Evolutionary conservation across 2,329 filamentous ascomycete genomes (phyloP).

Genomic region (Aspergillus sp.): DNA sequence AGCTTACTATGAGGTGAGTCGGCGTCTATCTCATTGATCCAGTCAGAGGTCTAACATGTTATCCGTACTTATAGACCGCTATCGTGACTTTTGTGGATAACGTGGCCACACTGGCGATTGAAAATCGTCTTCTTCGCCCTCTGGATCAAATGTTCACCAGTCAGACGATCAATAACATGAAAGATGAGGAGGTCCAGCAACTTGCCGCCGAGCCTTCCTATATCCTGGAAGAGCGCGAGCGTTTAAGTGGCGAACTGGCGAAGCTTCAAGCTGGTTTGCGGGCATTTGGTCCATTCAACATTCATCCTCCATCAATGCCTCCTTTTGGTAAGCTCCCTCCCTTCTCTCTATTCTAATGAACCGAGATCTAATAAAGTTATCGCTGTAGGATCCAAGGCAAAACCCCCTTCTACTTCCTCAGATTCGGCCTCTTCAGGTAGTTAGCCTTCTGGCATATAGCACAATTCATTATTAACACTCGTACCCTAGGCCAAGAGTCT

Average conservation of each 20-base stretch:
- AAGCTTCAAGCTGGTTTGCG: slow-evolving; percentile 14
- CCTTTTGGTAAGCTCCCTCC: neutral
- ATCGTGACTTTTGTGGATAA: slow-evolving; percentile 50
- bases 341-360: too few relatives aligned
- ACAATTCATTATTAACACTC: too few relatives aligned
- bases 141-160: slow-evolving; percentile 45
- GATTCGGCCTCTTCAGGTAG: too few relatives aligned
- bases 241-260: slow-evolving; percentile 17
- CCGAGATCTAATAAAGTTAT: too few relatives aligned
- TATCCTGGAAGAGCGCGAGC: slow-evolving; percentile 13
- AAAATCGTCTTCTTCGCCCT: slow-evolving; percentile 48
- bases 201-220: slow-evolving; percentile 38
- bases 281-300: neutral
- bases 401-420: too few relatives aligned
- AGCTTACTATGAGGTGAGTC: slow-evolving; percentile 26
- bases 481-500: too few relatives aligned
- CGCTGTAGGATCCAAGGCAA: too few relatives aligned
- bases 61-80: slow-evolving; percentile 22
- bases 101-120: slow-evolving; percentile 49
- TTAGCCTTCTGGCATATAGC: too few relatives aligned
- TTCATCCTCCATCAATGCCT: neutral
- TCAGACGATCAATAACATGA: slow-evolving; percentile 36
- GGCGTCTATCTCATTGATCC: neutral
- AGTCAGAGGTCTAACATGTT: neutral
- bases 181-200: slow-evolving; percentile 27